Base-by-base conservation (phyloP, 257 asterid genomes). In the Penstemon davidsonii region DNA sequence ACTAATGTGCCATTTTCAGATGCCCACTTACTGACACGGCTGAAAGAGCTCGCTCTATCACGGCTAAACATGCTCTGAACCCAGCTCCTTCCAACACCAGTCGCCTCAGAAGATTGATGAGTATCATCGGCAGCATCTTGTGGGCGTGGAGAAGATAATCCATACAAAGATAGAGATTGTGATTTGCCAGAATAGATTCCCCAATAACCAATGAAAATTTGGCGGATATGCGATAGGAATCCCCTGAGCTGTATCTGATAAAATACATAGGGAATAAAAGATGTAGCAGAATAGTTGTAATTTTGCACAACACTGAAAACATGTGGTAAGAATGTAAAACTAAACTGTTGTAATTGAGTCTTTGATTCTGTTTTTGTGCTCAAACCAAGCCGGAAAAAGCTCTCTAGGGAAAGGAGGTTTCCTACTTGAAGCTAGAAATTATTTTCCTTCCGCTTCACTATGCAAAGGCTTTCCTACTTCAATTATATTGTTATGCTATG, bases 41-140 rank as follows among this genome's bases (percentile, higher is more conserved):
- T 76, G 64, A 87, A 89, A 53, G 96, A 87, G 81, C 78, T 81
- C 70, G 94, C 80, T 77, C 89, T 84, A 60, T 92, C 98, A 73
- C 96, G 80, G 82, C 95, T 92, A 81, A 92, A 92, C 98, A 92
- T 92, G 88, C 98, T 92, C 76, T 92, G 98, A 38, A 92, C 98
- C 98, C 98, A 89, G 82, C 96, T 92, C 80, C 98, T 85, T 74
- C 98, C 98, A 60, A 82, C 86, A 72, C 80, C 95, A 73, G 96
- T 80, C 64, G 87, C 98, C 84, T 92, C 98, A 54, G 96, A 78
- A 42, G 92, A 85, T 77, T 84, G 92, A 66, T 89, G 87, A 54
- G 79, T 68, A 78, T 76, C 88, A 72, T 75, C 79, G 7, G 80
- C 81, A 66, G 84, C 76, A 80, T 87, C 95, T 79, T 87, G 92